phyloP scores from a whole-genome alignment of 169 alveolate genomes.

The Eimeria necatrix region DNA sequence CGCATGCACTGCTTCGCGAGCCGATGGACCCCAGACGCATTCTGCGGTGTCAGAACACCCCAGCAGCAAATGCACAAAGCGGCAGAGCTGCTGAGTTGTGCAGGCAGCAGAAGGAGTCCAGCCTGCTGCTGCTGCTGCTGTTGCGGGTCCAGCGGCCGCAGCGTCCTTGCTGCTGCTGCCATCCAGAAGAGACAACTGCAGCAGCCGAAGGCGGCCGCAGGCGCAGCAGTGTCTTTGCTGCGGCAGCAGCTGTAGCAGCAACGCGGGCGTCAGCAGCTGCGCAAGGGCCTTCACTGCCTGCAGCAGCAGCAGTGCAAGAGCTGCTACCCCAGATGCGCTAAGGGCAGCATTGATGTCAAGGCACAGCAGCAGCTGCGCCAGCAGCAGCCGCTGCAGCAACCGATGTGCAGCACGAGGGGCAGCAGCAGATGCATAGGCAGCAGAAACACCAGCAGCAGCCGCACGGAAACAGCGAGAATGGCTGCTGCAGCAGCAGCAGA shows the following conservation, averaged over 20 bases:
- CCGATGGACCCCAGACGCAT: neutral
- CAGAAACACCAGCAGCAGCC: neutral
- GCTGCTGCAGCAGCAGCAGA: neutral
- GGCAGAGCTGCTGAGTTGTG: constrained; percentile 18
- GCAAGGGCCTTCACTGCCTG: neutral
- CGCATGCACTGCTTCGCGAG: neutral
- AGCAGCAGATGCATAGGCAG: neutral
- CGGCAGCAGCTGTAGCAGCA: constrained; percentile 43
- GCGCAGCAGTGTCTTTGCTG: neutral
- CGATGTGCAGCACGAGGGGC: too few species aligned
- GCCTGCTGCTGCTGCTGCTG: constrained; percentile 22
- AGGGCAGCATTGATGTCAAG: neutral
- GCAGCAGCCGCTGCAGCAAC: neutral
- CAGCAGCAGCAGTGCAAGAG: neutral
- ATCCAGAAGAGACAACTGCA: neutral
- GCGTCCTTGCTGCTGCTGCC: neutral
- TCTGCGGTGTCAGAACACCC: constrained; percentile 16
- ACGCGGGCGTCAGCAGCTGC: constrained; percentile 34
- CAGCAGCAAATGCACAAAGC: neutral
- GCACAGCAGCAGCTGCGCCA: neutral
- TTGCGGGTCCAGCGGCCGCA: neutral
- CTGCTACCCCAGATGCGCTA: neutral
- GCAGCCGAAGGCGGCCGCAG: neutral
- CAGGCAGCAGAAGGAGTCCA: constrained; percentile 28
- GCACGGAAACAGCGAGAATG: neutral